Percentiles rank a stretch among this genome's conserved stretches.
Evolutionary conservation across 345 rosid genomes (phyloP).

Genomic region (Salix suchowensis): DNA sequence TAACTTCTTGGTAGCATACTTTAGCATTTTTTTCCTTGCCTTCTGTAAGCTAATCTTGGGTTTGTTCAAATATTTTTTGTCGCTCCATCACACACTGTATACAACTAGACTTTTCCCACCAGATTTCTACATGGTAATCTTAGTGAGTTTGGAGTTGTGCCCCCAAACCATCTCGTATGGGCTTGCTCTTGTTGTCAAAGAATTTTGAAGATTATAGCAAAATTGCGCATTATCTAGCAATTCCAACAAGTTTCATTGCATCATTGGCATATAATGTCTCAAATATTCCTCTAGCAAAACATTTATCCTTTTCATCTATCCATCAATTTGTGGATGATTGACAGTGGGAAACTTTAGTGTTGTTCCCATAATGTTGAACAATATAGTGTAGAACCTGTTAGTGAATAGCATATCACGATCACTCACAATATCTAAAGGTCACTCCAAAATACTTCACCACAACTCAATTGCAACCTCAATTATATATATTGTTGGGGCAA

Average conservation of each 20-base stretch:
- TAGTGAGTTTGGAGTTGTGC: background rate
- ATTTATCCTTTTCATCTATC: background rate
- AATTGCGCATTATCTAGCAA: accelerated
- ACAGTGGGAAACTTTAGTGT: background rate
- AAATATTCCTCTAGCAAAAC: no score
- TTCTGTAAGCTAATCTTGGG: no score
- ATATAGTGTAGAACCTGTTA: no score
- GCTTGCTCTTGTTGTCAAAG: accelerated
- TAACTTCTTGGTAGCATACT: no score
- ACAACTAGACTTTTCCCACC: no score
- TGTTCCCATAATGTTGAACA: background rate
- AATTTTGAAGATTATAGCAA: no score
- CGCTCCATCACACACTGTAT: no score
- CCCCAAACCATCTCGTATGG: background rate
- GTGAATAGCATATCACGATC: background rate
- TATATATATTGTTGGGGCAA: background rate
- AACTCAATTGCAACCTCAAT: background rate
- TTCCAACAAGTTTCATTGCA: no score
- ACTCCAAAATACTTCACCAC: background rate
- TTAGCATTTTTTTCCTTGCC: no score
- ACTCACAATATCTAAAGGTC: background rate
- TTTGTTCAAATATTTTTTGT: no score
- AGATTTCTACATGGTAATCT: no score
- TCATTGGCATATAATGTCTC: background rate
- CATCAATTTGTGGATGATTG: background rate